Percentiles rank a stretch among this genome's conserved stretches.
Conservation (phyloP, 768 basidiomycete species). For the Tricholomella constricta region DNA sequence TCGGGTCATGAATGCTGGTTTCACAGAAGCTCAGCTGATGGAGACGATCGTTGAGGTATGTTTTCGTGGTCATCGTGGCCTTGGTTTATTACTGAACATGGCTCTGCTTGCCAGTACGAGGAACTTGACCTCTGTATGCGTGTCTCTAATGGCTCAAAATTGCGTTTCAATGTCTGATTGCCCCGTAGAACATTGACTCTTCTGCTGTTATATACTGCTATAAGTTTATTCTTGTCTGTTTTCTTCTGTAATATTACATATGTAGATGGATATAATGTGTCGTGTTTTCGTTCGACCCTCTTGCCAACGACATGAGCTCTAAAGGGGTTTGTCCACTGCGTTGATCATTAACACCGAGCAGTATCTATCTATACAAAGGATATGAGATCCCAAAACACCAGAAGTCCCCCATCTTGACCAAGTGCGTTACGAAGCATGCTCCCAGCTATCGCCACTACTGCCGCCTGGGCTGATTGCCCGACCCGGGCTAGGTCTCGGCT, state of each 20-base stretch:
- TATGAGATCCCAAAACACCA: neutral
- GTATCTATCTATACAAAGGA: neutral
- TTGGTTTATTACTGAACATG: constrained; percentile 13
- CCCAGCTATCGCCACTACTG: constrained; percentile 75
- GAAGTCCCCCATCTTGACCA: neutral
- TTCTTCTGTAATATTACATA: constrained; percentile 3
- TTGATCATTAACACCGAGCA: neutral
- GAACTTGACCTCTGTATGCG: constrained; percentile 77
- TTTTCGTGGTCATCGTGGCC: constrained; percentile 6
- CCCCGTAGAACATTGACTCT: neutral
- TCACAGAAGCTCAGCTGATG: constrained; percentile 89
- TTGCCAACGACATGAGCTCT: neutral
- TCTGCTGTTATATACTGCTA: constrained; percentile 6
- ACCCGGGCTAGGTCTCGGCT: constrained; percentile 15
- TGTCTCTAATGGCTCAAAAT: constrained; percentile 80
- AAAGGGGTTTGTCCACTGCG: neutral
- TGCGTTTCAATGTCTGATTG: constrained; percentile 58
- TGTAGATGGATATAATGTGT: neutral
- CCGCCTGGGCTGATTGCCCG: constrained; percentile 39
- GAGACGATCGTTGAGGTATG: constrained; percentile 81
- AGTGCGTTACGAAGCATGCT: constrained; percentile 51
- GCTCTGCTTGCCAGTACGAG: constrained; percentile 67
- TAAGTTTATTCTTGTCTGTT: neutral
- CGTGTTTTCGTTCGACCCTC: neutral
- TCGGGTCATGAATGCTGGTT: constrained; percentile 83